Base-by-base conservation (phyloP, 192 early-diverging fungal genomes). In the Coemansia sp. region DNA sequence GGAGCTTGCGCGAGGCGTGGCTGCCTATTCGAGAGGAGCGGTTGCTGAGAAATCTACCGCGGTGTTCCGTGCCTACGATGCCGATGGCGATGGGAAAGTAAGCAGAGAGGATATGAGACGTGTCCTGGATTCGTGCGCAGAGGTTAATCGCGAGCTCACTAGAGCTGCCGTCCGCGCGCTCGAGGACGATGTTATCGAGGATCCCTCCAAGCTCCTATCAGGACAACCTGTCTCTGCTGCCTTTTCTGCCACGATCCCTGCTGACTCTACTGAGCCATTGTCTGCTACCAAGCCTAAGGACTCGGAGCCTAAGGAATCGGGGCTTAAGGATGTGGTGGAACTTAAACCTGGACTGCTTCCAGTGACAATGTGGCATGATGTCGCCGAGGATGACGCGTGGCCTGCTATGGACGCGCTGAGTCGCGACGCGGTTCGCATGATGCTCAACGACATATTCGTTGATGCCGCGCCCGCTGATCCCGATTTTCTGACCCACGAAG, bases 41-140 rank as follows among this genome's bases (percentile, higher is more conserved):
- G 68, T 96, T 53, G 94, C 94, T 48, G 95, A 99, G 63, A 91
- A 94, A 34, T 63, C 62, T 10, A 65, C 84, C 86, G 94, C 86
- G 55, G 90, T 94, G 10, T 97, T 97, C 78, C 85, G 92, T 39
- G 94, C 94, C 5, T 98, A 97, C 70, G 97, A 98, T 72, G 64
- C 97, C 8, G 90, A 97, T 72, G 87, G 85, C 37, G 95, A 97
- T 77, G 94, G 94, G 1, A 84, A 77, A 27, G 92, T 97, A 41
- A 90, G 93, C 11, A 84, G 90, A 25, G 88, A 92, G 15, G 96
- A 98, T 62, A 78, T 99, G 10, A 89, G 91, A 44, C 77, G 81
- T 23, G 95, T 98, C 87, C 93, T 97, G 75, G 95, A 95, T 73
- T 91, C 97, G 7, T 98, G 97, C 66, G 92, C 95, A 55, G 89